Evolutionary conservation across 371 early-diverging fungal species (phyloP).

Genomic region (Mortierella polycephala): DNA sequence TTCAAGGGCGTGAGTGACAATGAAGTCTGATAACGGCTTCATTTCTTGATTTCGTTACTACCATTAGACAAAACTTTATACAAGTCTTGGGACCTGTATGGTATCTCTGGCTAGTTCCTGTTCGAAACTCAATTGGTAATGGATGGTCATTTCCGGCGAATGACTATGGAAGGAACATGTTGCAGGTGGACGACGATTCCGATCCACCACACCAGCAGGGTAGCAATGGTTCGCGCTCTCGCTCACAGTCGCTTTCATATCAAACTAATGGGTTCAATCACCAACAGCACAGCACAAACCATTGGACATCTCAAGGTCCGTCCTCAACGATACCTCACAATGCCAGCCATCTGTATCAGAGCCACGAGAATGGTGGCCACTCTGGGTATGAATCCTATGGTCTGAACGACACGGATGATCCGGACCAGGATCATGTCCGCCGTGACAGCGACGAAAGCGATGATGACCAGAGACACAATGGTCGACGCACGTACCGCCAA

Average conservation of each 20-base stretch:
- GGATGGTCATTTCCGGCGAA: conserved; percentile 49
- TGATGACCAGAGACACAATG: neutral
- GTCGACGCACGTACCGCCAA: conserved; percentile 12
- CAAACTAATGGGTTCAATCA: neutral
- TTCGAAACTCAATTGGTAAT: conserved; percentile 44
- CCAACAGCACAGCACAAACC: conserved; percentile 7
- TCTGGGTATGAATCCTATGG: conserved; percentile 17
- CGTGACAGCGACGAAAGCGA: conserved; percentile 42
- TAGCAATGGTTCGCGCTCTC: too few species aligned
- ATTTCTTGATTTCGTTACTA: neutral
- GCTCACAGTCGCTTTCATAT: too few species aligned
- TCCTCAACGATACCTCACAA: conserved; percentile 5
- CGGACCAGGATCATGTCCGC: conserved; percentile 18
- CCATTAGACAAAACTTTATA: conserved; percentile 49
- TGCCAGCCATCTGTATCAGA: conserved; percentile 7
- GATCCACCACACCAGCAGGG: neutral
- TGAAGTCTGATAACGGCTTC: neutral
- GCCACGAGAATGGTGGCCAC: conserved; percentile 1
- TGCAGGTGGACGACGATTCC: conserved; percentile 15
- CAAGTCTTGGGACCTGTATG: conserved; percentile 55
- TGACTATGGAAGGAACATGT: conserved; percentile 44
- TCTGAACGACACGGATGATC: conserved; percentile 19
- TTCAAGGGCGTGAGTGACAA: too few species aligned
- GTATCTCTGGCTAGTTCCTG: conserved; percentile 56
- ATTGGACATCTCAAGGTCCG: neutral